phyloP scores from a whole-genome alignment of 169 alveolate genomes.

The Plasmodium vivax region DNA sequence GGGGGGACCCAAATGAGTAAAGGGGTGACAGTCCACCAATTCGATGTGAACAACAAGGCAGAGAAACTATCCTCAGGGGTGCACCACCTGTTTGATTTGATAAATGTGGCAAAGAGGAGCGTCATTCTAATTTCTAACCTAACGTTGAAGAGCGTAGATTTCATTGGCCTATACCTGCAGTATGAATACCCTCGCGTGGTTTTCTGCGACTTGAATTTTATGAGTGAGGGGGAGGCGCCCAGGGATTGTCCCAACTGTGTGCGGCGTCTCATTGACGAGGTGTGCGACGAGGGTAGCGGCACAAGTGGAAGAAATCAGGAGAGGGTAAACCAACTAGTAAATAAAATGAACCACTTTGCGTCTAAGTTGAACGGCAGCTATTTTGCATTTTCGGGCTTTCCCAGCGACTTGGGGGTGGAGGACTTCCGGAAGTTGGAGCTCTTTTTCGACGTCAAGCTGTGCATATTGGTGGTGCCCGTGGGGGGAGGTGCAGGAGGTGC shows the following conservation, averaged over 20 bases:
- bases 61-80: neutral
- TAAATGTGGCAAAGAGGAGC: constrained; percentile 12
- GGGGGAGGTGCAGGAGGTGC: neutral
- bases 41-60: neutral
- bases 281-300: neutral
- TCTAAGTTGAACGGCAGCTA: constrained; percentile 24
- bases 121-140: constrained; percentile 34
- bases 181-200: constrained; percentile 27
- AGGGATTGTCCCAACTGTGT: neutral
- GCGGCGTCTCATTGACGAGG: constrained; percentile 4
- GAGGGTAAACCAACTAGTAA: constrained; percentile 8
- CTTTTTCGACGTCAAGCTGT: constrained; percentile 64
- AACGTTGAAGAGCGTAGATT: constrained; percentile 17
- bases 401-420: constrained; percentile 23
- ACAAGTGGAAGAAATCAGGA: neutral
- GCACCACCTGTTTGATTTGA: neutral
- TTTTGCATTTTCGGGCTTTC: constrained; percentile 54
- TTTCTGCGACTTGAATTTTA: constrained; percentile 21
- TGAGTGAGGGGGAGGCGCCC: neutral
- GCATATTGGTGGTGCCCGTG: constrained; percentile 3
- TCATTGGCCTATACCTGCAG: constrained; percentile 62
- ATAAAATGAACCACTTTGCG: constrained; percentile 16
- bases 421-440: constrained; percentile 42
- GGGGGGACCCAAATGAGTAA: neutral
- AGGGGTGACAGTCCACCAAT: neutral